A percentile compares a stretch with the other conserved stretches of the same genome.
phyloP scores from a whole-genome alignment of 2,329 filamentous ascomycete genomes.

The Penicillium sp. region DNA sequence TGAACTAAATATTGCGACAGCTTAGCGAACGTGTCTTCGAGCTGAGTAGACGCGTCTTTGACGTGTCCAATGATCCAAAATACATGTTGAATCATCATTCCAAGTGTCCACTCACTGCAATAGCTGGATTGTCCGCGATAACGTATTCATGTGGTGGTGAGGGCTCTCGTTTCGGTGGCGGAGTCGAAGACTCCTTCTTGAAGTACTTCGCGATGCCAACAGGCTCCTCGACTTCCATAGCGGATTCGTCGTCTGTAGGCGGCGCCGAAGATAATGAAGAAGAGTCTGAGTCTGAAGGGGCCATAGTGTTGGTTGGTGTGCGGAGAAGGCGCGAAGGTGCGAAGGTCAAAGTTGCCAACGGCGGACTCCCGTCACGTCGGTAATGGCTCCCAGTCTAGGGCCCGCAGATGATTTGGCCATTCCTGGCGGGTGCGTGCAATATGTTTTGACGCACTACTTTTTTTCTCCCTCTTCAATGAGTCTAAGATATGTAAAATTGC shows the following conservation, averaged over 20 bases:
- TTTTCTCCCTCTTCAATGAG: not conserved
- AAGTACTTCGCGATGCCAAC: slow-evolving; percentile 54
- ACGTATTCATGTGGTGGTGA: slow-evolving; percentile 91
- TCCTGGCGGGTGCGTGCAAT: too few species aligned
- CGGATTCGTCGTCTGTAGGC: slow-evolving; percentile 62
- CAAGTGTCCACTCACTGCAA: slow-evolving; percentile 71
- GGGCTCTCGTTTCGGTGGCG: slow-evolving; percentile 77
- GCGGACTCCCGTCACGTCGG: slow-evolving; percentile 27
- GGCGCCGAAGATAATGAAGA: slow-evolving; percentile 63
- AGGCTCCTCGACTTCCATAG: slow-evolving; percentile 44
- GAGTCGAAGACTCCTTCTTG: slow-evolving; percentile 55
- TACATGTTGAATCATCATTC: not conserved
- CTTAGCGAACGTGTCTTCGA: slow-evolving; percentile 39
- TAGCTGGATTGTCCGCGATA: slow-evolving; percentile 86
- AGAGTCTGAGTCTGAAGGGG: slow-evolving; percentile 61
- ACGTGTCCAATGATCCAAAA: slow-evolving; percentile 16
- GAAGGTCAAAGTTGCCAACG: slow-evolving; percentile 29
- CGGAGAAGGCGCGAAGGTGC: slow-evolving; percentile 38
- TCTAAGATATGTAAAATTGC: too few species aligned
- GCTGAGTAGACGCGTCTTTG: slow-evolving; percentile 33
- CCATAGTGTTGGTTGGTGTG: slow-evolving; percentile 38
- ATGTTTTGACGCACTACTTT: not conserved
- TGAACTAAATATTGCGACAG: slow-evolving; percentile 67
- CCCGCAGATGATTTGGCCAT: too few species aligned
- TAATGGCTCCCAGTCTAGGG: slow-evolving; percentile 11